A percentile compares a stretch with the other conserved stretches of the same genome.
These are phyloP conservation scores for Kuraishia hungarica DNA, from an alignment of 805 yeast genomes.

Conservation along the genomic window DNA sequence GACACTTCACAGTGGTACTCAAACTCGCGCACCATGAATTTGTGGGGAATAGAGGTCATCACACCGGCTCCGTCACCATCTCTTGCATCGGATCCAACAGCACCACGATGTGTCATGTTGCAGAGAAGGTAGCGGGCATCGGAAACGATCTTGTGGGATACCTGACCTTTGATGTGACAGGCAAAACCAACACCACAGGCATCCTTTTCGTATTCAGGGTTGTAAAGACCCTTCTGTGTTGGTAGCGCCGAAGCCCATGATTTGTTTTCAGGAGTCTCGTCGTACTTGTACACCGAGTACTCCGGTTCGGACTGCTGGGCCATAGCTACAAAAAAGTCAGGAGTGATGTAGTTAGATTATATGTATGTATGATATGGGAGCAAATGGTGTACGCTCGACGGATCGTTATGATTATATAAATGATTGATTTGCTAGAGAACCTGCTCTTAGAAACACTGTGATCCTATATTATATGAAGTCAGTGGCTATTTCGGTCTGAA, in stretches of 20 bases:
- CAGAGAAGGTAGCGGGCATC: slow-evolving; percentile 84
- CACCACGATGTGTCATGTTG: slow-evolving; percentile 99
- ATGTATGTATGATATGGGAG: not conserved
- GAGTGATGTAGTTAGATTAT: no score
- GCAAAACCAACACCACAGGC: slow-evolving; percentile 99
- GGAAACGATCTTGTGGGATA: slow-evolving; percentile 85
- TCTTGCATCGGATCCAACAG: slow-evolving; percentile 89
- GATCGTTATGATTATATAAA: not conserved
- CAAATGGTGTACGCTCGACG: not conserved
- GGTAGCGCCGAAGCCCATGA: slow-evolving; percentile 94
- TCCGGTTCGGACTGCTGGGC: slow-evolving; percentile 5
- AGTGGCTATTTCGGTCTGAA: not conserved
- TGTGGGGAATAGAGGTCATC: slow-evolving; percentile 86
- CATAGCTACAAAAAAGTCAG: not conserved
- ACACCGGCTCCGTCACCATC: slow-evolving; percentile 99
- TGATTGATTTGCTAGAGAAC: not conserved
- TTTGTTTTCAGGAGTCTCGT: slow-evolving; percentile 66
- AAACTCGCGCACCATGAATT: slow-evolving; percentile 79
- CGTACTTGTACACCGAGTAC: slow-evolving; percentile 48
- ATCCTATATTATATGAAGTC: not conserved
- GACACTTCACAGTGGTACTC: slow-evolving; percentile 55
- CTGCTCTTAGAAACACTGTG: not conserved
- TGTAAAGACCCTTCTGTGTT: slow-evolving; percentile 78
- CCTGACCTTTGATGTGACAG: slow-evolving; percentile 82
- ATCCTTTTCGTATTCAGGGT: slow-evolving; percentile 90